Evolutionary conservation across 768 basidiomycete genomes (phyloP), one percentile per base, ranked within the genome.

Genomic region (Rhizopogon sp.): DNA sequence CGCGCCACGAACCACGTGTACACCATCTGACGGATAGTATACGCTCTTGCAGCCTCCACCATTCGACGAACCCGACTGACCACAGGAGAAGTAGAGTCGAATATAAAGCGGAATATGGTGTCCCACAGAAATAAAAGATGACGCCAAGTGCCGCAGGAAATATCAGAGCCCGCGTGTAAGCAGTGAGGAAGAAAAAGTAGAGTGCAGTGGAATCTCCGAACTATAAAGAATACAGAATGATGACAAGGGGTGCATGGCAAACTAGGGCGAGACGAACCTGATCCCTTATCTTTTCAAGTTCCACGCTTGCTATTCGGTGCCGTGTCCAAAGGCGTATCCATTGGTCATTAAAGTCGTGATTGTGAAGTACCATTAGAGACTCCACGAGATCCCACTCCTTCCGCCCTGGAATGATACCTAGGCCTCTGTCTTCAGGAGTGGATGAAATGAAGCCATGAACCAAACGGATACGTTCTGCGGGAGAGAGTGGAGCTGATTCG

Each of bases 11-110:
- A 20, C 88, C 89, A 28, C 82, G 82, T 0, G 88, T 90, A 4
- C 89, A 88, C 77, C 91, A 95, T 31, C 84, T 78, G 45, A 93
- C 79, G 2, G 91, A 83, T n/a, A 96, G 74, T 40, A 86, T 83
- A 16, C 88, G 83, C 70, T 98, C 91, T 55, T 82, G 82, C 39
- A 97, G 80, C 29, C 89, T 81, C 96, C 96, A 99, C 76, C 85
- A 87, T 68, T 98, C 94, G 57, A 95, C 88, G 63, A 95, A 96
- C 17, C 80, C 69, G 45, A 93, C 77, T 0, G 88, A 86, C 90
- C 95, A 99, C 3, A 93, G 53, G n/a, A 84, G 80, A 45, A 96
- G 73, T 20, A 90, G 70, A 52, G 79, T 70, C 0, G 92, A 92
- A 67, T 93, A 98, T 4, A 81, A 44, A 10, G 88, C 79, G 8